These are phyloP conservation scores for Colletotrichum euphorbiae DNA, from an alignment of 2,329 filamentous ascomycete species.

Conservation along the genomic window DNA sequence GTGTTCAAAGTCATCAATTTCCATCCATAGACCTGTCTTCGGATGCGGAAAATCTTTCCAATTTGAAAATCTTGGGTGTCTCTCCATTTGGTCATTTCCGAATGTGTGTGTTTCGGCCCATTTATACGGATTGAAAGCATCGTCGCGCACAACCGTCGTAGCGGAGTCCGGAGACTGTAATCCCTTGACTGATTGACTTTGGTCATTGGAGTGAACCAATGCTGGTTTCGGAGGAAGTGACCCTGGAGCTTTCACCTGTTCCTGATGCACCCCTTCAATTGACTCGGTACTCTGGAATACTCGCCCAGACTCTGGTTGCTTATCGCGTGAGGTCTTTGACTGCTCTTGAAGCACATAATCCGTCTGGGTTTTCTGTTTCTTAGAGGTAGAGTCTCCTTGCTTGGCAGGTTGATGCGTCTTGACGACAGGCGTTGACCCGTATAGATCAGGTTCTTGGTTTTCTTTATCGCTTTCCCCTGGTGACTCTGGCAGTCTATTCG, in stretches of 20 bases:
- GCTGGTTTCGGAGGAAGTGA: background rate
- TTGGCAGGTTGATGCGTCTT: background rate
- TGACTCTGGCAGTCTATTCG: background rate
- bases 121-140: constrained; percentile 1
- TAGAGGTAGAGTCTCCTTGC: background rate
- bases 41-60: constrained; percentile 10
- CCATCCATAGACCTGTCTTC: background rate
- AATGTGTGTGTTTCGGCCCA: background rate
- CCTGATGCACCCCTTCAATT: background rate
- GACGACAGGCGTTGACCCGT: background rate
- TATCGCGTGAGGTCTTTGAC: background rate
- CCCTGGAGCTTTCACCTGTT: background rate
- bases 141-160: constrained; percentile 4
- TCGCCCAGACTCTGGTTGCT: background rate
- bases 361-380: background rate
- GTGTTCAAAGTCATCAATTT: constrained; percentile 3
- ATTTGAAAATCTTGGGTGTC: constrained; percentile 1
- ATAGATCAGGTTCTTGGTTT: background rate
- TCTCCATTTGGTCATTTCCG: background rate
- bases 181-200: background rate
- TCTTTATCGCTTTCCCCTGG: background rate
- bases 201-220: background rate
- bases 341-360: background rate
- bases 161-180: background rate
- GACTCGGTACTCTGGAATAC: background rate